phyloP scores from a whole-genome alignment of 163 green algal species.

The Scenedesmus sp. region DNA sequence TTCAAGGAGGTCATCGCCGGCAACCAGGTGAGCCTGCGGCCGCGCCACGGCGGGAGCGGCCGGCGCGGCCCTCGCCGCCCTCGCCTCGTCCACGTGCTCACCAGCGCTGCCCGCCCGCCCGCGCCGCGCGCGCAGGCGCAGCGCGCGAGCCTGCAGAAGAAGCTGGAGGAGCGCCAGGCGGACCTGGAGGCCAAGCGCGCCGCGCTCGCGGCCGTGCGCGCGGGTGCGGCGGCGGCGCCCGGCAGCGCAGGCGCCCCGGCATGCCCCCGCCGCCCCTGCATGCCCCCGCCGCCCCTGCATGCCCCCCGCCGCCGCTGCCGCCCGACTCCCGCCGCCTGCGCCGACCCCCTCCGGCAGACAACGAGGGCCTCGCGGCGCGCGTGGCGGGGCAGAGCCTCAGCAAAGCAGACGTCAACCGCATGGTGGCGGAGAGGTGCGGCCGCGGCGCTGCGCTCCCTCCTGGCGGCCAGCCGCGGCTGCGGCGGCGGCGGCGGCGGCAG shows the following conservation, averaged over 20 bases:
- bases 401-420: constrained; percentile 44
- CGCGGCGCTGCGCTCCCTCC: not conserved
- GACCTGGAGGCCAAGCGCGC: constrained; percentile 72
- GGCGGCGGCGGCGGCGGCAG: too few species aligned
- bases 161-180: constrained; percentile 74
- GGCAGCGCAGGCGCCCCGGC: not conserved
- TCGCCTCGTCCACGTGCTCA: not conserved
- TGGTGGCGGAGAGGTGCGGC: constrained; percentile 40
- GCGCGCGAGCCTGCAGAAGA: constrained; percentile 69
- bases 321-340: not conserved
- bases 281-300: too few species aligned
- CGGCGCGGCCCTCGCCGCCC: not conserved
- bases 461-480: too few species aligned
- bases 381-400: constrained; percentile 41
- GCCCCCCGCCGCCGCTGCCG: not conserved
- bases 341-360: constrained; percentile 49
- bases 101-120: not conserved
- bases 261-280: not conserved
- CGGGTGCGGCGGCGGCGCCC: constrained; percentile 35
- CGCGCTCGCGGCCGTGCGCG: constrained; percentile 59
- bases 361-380: constrained; percentile 48
- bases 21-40: constrained; percentile 56
- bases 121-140: constrained; percentile 52
- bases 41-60: not conserved
- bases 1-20: constrained; percentile 80